phyloP scores from a whole-genome alignment of 768 basidiomycete genomes.

The Exidia glandulosa region DNA sequence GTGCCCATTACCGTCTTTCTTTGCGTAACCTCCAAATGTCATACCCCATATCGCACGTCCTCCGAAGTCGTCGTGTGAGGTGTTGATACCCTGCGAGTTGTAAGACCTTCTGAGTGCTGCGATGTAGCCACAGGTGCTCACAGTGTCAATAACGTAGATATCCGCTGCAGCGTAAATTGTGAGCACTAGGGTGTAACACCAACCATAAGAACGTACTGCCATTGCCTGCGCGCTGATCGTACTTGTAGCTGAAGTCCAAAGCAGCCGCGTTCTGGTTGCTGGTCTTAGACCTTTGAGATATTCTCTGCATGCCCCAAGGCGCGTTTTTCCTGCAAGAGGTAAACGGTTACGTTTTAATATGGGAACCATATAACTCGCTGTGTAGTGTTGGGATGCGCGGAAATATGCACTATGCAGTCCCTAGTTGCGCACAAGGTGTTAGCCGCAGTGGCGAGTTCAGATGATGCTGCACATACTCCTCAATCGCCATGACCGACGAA shows the following conservation, averaged over 20 bases:
- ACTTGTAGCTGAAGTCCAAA: background rate
- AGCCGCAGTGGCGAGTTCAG: background rate
- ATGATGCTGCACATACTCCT: background rate
- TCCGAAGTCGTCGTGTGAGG: background rate
- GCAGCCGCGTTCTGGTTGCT: background rate
- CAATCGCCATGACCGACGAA: background rate
- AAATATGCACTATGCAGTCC: too few species aligned
- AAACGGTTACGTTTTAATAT: too few species aligned
- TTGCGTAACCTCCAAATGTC: background rate
- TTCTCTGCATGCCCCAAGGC: background rate
- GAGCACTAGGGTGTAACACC: background rate
- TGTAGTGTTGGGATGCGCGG: too few species aligned
- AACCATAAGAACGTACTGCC: background rate
- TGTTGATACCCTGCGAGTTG: background rate
- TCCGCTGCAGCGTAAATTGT: background rate
- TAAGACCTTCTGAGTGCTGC: background rate
- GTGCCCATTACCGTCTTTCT: constrained; percentile 6
- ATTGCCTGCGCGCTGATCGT: background rate
- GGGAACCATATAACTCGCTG: too few species aligned
- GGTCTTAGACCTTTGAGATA: background rate
- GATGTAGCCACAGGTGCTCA: background rate
- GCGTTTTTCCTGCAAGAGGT: background rate
- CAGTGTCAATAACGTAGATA: background rate
- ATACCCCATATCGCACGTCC: constrained; percentile 7
- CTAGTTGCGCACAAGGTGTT: too few species aligned